A percentile compares a stretch with the other conserved stretches of the same genome.
These are phyloP conservation scores for Brassica carinata DNA, from an alignment of 345 rosid genomes.

Conservation along the genomic window DNA sequence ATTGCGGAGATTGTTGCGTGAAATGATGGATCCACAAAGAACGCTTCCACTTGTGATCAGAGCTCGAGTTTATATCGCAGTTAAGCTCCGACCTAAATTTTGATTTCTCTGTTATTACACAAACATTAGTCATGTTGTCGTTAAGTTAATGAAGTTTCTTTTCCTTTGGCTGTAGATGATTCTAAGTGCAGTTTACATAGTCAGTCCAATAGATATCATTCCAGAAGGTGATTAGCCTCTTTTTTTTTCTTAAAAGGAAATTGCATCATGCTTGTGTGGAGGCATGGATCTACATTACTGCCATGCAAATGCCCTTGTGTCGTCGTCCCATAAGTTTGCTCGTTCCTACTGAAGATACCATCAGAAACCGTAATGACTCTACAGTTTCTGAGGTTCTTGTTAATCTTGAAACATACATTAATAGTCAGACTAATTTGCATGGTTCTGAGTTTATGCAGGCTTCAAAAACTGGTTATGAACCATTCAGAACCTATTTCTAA, in stretches of 20 bases:
- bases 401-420: slow-evolving; percentile 66
- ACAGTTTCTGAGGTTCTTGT: slow-evolving; percentile 53
- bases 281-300: background rate
- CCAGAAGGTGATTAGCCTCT: slow-evolving; percentile 67
- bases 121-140: background rate
- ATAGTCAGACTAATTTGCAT: no score
- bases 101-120: background rate
- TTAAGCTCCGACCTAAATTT: slow-evolving; percentile 46
- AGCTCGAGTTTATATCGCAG: slow-evolving; percentile 79
- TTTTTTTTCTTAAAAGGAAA: slow-evolving; percentile 42
- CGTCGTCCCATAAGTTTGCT: slow-evolving; percentile 80
- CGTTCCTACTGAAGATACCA: slow-evolving; percentile 68
- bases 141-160: slow-evolving; percentile 3
- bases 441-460: no score
- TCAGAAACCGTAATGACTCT: slow-evolving; percentile 48
- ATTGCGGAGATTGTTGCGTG: slow-evolving; percentile 69
- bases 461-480: no score
- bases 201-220: slow-evolving; percentile 90
- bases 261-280: slow-evolving; percentile 74
- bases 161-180: slow-evolving; percentile 55
- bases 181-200: slow-evolving; percentile 59
- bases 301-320: slow-evolving; percentile 62
- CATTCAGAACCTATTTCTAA: no score
- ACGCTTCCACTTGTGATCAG: slow-evolving; percentile 83
- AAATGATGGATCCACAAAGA: slow-evolving; percentile 81